phyloP scores from a whole-genome alignment of 108 stramenopile species.

The Nitzschia putrida region DNA sequence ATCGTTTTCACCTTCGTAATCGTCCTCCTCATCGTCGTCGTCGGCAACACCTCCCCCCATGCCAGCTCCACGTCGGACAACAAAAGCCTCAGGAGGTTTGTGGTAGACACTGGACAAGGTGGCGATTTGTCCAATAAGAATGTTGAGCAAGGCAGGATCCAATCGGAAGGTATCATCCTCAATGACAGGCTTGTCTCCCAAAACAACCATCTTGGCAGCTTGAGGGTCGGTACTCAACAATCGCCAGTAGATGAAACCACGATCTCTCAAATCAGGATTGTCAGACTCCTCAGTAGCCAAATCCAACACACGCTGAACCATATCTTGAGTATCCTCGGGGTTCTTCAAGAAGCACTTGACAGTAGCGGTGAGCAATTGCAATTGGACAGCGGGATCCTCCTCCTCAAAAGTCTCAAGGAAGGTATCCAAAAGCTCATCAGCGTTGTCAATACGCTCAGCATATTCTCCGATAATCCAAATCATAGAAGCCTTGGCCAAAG shows the following conservation, averaged over 20 bases:
- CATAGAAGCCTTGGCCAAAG: constrained; percentile 97
- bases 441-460: constrained; percentile 99
- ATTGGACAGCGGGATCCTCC: constrained; percentile 94
- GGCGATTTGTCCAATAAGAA: constrained; percentile 91
- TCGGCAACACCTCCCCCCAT: constrained; percentile 56
- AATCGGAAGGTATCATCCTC: constrained; percentile 96
- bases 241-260: constrained; percentile 99
- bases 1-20: constrained; percentile 68
- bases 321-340: constrained; percentile 96
- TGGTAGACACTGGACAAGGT: constrained; percentile 96
- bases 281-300: constrained; percentile 98
- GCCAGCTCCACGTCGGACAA: constrained; percentile 78
- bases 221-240: constrained; percentile 95
- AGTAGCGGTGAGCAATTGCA: constrained; percentile 97
- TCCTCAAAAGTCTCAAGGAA: constrained; percentile 97
- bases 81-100: constrained; percentile 99
- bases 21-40: constrained; percentile 76
- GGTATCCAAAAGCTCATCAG: constrained; percentile 96
- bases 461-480: constrained; percentile 99
- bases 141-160: constrained; percentile 90
- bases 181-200: constrained; percentile 98
- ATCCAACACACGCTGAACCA: constrained; percentile 96
- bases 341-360: constrained; percentile 99
- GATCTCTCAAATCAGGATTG: constrained; percentile 98
- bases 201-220: constrained; percentile 96